Percentiles rank a stretch among this genome's conserved stretches.
phyloP scores from a whole-genome alignment of 1,139 yeast species.

The Saccharomyces hybrid region DNA sequence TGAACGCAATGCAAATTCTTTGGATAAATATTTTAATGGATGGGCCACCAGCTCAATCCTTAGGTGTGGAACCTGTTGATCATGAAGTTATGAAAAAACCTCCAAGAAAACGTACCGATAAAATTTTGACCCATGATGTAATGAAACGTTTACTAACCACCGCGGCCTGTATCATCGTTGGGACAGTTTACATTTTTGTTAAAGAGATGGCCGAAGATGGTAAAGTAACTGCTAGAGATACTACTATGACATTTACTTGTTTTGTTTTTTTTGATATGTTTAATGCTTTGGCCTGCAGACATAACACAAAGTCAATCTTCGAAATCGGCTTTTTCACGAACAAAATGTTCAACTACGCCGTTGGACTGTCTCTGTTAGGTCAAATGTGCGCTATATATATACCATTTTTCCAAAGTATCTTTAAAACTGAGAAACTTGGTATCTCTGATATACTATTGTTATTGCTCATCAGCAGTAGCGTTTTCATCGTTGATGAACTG shows the following conservation, averaged over 20 bases:
- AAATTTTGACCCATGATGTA: conserved; percentile 65
- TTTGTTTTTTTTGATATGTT: conserved; percentile 94
- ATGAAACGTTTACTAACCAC: conserved; percentile 68
- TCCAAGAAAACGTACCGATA: conserved; percentile 79
- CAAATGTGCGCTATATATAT: conserved; percentile 88
- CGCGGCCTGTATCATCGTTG: conserved; percentile 63
- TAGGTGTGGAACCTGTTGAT: conserved; percentile 96
- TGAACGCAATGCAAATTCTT: conserved; percentile 95
- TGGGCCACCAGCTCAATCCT: conserved; percentile 97
- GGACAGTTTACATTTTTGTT: conserved; percentile 79
- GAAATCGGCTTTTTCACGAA: conserved; percentile 68
- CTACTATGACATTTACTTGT: conserved; percentile 98
- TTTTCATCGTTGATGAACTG: conserved; percentile 76
- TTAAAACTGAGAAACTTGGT: conserved; percentile 86
- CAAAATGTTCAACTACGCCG: conserved; percentile 88
- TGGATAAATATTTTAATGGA: conserved; percentile 98
- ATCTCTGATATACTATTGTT: conserved; percentile 61
- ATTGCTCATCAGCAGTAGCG: conserved; percentile 61
- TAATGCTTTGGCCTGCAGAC: conserved; percentile 89
- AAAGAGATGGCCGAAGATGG: conserved; percentile 74
- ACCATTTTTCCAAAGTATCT: conserved; percentile 83
- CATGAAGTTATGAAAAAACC: conserved; percentile 92
- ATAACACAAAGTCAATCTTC: conserved; percentile 71
- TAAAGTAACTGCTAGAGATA: conserved; percentile 81
- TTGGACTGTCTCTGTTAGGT: conserved; percentile 82